Conservation (phyloP, 1,284 basidiomycete genomes). For the Anthracocystis panici-leucophaei region DNA sequence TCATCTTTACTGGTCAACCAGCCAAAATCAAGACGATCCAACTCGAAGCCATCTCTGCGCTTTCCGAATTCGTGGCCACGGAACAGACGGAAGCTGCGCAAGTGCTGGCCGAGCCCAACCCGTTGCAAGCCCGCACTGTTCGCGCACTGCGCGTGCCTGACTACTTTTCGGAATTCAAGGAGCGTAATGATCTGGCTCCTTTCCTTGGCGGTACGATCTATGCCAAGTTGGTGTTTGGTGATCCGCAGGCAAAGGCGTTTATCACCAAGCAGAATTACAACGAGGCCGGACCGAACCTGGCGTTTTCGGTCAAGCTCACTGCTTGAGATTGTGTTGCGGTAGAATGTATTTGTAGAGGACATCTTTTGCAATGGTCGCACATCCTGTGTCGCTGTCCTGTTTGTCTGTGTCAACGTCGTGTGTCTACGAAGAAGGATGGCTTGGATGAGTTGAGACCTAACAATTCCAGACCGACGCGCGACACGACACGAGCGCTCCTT, state of each 20-base stretch:
- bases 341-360: slow-evolving; percentile 31
- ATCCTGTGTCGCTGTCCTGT: not conserved
- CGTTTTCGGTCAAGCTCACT: slow-evolving; percentile 42
- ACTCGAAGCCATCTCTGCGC: slow-evolving; percentile 50
- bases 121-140: slow-evolving; percentile 60
- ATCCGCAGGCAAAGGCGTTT: slow-evolving; percentile 59
- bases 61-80: slow-evolving; percentile 44
- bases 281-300: slow-evolving; percentile 60
- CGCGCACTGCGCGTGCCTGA: slow-evolving; percentile 65
- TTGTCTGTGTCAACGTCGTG: not conserved
- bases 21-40: slow-evolving; percentile 56
- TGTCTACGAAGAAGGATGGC: not conserved
- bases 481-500: slow-evolving; percentile 53
- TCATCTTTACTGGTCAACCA: slow-evolving; percentile 63
- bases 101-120: slow-evolving; percentile 59
- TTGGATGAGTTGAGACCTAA: slow-evolving; percentile 4
- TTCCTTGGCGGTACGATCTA: slow-evolving; percentile 68
- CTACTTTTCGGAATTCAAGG: slow-evolving; percentile 69
- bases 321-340: slow-evolving; percentile 3
- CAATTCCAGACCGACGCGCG: slow-evolving; percentile 21
- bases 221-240: slow-evolving; percentile 66
- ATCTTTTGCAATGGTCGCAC: slow-evolving; percentile 16
- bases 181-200: slow-evolving; percentile 63
- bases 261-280: slow-evolving; percentile 67
- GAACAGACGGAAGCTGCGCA: slow-evolving; percentile 58